phyloP scores from a whole-genome alignment of 2,329 filamentous ascomycete species.

The Metarhizium anisopliae region DNA sequence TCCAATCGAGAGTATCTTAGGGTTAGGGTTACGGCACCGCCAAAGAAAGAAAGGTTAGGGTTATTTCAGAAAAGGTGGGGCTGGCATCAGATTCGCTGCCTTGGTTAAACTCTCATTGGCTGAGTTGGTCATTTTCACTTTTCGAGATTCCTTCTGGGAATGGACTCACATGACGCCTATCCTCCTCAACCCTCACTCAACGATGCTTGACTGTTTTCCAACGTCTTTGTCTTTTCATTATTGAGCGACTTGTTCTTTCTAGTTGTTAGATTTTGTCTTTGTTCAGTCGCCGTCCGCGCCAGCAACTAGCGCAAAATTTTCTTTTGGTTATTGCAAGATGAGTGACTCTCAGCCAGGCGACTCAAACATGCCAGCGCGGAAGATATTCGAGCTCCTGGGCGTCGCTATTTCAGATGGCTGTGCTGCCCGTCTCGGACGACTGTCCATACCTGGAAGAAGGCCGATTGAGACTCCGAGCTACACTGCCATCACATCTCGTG shows the following conservation, averaged over 20 bases:
- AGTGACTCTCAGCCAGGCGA: conserved; percentile 12
- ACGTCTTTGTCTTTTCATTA: background rate
- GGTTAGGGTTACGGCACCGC: too few relatives aligned
- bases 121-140: too few relatives aligned
- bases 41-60: too few relatives aligned
- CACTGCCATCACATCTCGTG: conserved; percentile 71
- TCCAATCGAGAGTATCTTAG: too few relatives aligned
- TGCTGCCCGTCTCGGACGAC: conserved; percentile 56
- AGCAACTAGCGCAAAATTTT: background rate
- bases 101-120: too few relatives aligned
- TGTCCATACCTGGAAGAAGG: conserved; percentile 53
- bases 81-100: too few relatives aligned
- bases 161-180: background rate
- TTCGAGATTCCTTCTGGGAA: background rate
- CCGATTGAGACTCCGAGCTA: conserved; percentile 77
- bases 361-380: conserved; percentile 15
- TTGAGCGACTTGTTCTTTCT: background rate
- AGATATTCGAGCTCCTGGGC: conserved; percentile 38
- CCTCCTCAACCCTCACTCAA: background rate
- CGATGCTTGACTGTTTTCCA: background rate
- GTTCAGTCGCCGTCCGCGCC: background rate
- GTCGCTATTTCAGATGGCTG: conserved; percentile 27
- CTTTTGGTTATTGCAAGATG: conserved; percentile 19
- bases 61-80: too few relatives aligned
- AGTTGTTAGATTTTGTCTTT: background rate